Percentiles rank a stretch among this genome's conserved stretches.
These are phyloP conservation scores for Tolypocladium ovalisporum DNA, from an alignment of 2,329 filamentous ascomycete genomes.

Conservation along the genomic window DNA sequence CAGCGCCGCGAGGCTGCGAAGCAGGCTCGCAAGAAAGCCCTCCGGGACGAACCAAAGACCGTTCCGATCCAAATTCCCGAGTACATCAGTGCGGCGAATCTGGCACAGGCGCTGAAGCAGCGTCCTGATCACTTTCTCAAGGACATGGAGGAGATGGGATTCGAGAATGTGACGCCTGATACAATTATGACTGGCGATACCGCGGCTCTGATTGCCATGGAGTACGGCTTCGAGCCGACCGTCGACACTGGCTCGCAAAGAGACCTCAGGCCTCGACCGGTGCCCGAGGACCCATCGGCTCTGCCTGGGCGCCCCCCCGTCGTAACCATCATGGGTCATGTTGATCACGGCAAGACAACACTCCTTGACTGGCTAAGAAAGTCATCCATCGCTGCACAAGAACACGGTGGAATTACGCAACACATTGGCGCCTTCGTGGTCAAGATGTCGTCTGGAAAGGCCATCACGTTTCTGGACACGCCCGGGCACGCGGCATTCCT, in stretches of 20 bases:
- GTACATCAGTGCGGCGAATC: constrained; percentile 77
- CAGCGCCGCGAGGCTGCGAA: constrained; percentile 31
- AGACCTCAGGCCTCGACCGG: constrained; percentile 63
- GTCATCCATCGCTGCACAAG: constrained; percentile 79
- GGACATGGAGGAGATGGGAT: constrained; percentile 77
- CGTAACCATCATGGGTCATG: constrained; percentile 98
- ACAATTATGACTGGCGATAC: constrained; percentile 87
- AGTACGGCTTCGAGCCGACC: constrained; percentile 84
- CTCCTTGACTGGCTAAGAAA: constrained; percentile 89
- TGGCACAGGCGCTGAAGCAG: constrained; percentile 66
- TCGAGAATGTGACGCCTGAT: constrained; percentile 71
- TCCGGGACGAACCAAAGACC: constrained; percentile 32
- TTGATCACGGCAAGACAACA: constrained; percentile 97
- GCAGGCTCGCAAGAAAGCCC: constrained; percentile 25
- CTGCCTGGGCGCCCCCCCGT: constrained; percentile 77
- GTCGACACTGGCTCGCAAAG: constrained; percentile 54
- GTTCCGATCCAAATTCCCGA: constrained; percentile 69
- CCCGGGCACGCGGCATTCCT: constrained; percentile 94
- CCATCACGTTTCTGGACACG: constrained; percentile 93
- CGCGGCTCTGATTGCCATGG: constrained; percentile 78
- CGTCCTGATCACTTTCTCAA: constrained; percentile 58
- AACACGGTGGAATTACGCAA: constrained; percentile 95
- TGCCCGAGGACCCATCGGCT: constrained; percentile 53
- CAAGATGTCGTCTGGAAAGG: constrained; percentile 71
- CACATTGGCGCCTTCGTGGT: constrained; percentile 98